Evolutionary conservation across 2,329 filamentous ascomycete species (phyloP).

Genomic region (Zasmidium angulare): DNA sequence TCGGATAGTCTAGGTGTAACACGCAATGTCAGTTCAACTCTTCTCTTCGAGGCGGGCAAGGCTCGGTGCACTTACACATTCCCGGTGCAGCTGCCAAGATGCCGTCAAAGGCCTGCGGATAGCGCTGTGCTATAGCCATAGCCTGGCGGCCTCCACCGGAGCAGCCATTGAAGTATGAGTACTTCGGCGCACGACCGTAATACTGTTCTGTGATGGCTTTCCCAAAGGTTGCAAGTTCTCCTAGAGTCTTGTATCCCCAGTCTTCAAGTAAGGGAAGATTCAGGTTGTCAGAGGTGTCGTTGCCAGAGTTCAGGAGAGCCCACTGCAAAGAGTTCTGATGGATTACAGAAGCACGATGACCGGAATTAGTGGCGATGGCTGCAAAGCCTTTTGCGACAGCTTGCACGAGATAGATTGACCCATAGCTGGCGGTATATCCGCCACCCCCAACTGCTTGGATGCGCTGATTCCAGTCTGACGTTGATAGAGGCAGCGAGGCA

Average conservation of each 20-base stretch:
- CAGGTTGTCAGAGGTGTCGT: constrained; percentile 25
- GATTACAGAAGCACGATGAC: constrained; percentile 8
- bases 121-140: constrained; percentile 36
- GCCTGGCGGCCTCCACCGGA: constrained; percentile 40
- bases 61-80: constrained; percentile 10
- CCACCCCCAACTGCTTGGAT: constrained; percentile 43
- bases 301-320: constrained; percentile 15
- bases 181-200: constrained; percentile 32
- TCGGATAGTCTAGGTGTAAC: constrained; percentile 21
- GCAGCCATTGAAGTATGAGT: constrained; percentile 39
- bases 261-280: constrained; percentile 33
- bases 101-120: constrained; percentile 37
- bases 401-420: background rate
- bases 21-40: background rate
- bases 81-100: constrained; percentile 38
- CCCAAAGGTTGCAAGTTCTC: constrained; percentile 34
- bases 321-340: constrained; percentile 12
- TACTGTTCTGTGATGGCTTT: constrained; percentile 25
- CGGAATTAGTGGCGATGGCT: constrained; percentile 28
- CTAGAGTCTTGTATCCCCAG: constrained; percentile 28
- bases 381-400: constrained; percentile 28
- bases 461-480: constrained; percentile 34
- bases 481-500: constrained; percentile 34
- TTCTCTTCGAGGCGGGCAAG: background rate
- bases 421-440: constrained; percentile 26